Evolutionary conservation across 1,284 basidiomycete genomes (phyloP), one percentile per base, ranked within the genome.

Genomic region (Schizopora paradoxa): DNA sequence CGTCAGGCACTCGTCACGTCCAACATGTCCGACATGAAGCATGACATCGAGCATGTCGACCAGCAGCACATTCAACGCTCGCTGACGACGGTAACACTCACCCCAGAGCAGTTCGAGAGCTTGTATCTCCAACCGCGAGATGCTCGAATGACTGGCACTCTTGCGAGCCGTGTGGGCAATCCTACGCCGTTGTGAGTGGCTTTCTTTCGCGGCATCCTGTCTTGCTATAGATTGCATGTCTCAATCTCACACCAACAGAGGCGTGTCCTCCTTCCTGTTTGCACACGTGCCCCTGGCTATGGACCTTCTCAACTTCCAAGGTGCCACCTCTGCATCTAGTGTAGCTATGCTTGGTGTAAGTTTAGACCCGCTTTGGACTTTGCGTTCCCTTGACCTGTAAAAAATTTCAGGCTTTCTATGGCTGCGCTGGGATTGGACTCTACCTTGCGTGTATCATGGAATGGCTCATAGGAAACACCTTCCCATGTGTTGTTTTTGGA

Each of bases 401-500:
- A 18, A 14, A 36, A 34, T 35, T 32, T 10, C 22, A 56, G 54
- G 41, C 52, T 16, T 54, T 54, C 16, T 56, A 54, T 16, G 54
- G 36, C 1, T 52, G 52, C 40, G 54, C 52, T 14, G 48, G 52
- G 6, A 31, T 54, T 11, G 54, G 54, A 35, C 51, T 56, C 23
- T 56, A 48, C 25, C 32, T 54, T 13, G 47, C 48, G 16, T 49
- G 42, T 14, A 52, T 56, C 35, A 41, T 56, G 35, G 54, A 56
- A 45, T 56, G 50, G 51, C 18, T 49, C 4, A 46, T 52, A 5
- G 54, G 54, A 31, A 56, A 56, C 23, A 56, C 54, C 21, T 55
- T 54, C 39, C 52, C 51, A 11, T 47, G 48, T 35, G 54, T 56
- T n/a, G 53, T 56, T 5, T 56, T 56, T 32, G 51, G 52, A n/a